phyloP scores from a whole-genome alignment of 2,329 filamentous ascomycete species.

The Botrytis pseudocinerea region DNA sequence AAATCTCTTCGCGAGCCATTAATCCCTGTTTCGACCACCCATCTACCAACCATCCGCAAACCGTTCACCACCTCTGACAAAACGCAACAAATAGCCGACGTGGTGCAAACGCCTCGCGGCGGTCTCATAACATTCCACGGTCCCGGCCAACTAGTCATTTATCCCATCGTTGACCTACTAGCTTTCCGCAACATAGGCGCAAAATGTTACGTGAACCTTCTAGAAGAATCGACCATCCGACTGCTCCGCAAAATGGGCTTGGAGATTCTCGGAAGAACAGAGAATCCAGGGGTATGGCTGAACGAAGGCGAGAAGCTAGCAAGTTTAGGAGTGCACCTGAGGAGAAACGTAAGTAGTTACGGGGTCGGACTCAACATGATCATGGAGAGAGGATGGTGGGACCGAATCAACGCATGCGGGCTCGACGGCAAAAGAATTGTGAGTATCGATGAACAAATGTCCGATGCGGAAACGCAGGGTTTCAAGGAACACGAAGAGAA shows the following conservation, averaged over 20 bases:
- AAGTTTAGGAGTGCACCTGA: constrained; percentile 86
- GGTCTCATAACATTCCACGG: constrained; percentile 95
- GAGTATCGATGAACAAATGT: constrained; percentile 52
- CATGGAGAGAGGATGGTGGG: constrained; percentile 63
- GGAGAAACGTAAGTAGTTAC: constrained; percentile 79
- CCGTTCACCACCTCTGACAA: neutral
- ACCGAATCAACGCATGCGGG: constrained; percentile 87
- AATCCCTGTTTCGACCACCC: neutral
- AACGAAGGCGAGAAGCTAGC: constrained; percentile 68
- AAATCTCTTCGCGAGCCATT: constrained; percentile 42
- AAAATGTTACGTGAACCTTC: constrained; percentile 4
- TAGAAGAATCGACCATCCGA: constrained; percentile 11
- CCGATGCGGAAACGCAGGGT: neutral
- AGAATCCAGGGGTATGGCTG: constrained; percentile 54
- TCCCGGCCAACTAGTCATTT: constrained; percentile 89
- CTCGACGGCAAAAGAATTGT: constrained; percentile 77
- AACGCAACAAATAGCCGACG: constrained; percentile 24
- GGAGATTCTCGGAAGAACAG: constrained; percentile 45
- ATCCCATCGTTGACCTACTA: constrained; percentile 74
- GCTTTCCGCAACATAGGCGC: neutral
- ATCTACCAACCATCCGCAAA: neutral
- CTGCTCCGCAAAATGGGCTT: neutral
- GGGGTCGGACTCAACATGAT: constrained; percentile 80
- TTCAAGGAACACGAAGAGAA: neutral
- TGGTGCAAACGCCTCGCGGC: constrained; percentile 60